Conservation (phyloP, 768 basidiomycete species). For the Omphalotus guepiniiformis region DNA sequence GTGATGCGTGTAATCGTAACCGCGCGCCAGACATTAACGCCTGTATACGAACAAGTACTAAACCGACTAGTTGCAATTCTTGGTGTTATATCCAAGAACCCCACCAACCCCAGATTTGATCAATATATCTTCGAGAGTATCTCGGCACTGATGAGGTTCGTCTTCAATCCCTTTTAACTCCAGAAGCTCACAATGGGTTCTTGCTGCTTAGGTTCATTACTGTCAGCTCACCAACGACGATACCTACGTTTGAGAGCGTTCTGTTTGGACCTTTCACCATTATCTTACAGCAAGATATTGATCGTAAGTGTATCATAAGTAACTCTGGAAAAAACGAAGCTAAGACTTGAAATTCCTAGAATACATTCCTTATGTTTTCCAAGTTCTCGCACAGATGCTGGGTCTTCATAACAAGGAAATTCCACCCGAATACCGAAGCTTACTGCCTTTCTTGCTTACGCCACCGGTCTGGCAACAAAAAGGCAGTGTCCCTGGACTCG, state of each 20-base stretch:
- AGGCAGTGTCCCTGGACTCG: constrained; percentile 91
- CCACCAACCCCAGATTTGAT: constrained; percentile 96
- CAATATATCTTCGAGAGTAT: constrained; percentile 97
- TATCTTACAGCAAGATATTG: constrained; percentile 89
- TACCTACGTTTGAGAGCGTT: constrained; percentile 72
- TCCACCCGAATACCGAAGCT: constrained; percentile 70
- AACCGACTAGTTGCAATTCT: constrained; percentile 77
- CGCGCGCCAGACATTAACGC: constrained; percentile 71
- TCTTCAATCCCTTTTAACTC: no score
- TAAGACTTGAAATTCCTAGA: constrained; percentile 43
- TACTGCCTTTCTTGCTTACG: constrained; percentile 80
- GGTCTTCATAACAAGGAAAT: constrained; percentile 66
- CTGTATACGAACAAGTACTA: constrained; percentile 62
- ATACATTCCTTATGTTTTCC: constrained; percentile 97
- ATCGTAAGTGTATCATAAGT: constrained; percentile 51
- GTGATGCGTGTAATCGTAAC: constrained; percentile 92
- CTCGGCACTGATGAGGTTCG: constrained; percentile 83
- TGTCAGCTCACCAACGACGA: constrained; percentile 57
- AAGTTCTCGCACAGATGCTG: constrained; percentile 94
- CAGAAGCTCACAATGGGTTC: neutral
- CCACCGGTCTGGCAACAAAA: constrained; percentile 90
- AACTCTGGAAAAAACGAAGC: neutral
- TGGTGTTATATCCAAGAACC: constrained; percentile 88
- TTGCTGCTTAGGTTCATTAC: constrained; percentile 69
- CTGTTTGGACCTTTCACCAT: constrained; percentile 85